Evolutionary conservation across 352 stramenopile species (phyloP).

Genomic region (Pythium folliculosum): DNA sequence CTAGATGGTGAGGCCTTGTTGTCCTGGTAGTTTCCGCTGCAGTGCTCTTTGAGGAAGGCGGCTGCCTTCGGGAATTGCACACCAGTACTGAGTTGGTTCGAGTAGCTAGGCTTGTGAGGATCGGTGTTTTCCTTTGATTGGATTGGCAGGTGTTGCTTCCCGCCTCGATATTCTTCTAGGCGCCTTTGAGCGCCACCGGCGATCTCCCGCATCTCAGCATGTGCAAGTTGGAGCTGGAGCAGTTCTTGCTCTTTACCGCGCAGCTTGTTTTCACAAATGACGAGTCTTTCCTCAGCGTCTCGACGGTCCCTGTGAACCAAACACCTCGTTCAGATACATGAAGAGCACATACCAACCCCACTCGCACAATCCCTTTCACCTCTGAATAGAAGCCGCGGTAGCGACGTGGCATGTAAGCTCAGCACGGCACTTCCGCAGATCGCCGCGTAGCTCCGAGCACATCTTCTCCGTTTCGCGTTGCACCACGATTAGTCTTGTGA

Average conservation of each 20-base stretch:
- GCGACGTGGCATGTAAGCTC: conserved; percentile 60
- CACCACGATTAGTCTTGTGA: conserved; percentile 39
- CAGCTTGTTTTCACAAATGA: conserved; percentile 37
- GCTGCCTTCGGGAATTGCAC: conserved; percentile 11
- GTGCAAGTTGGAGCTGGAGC: conserved; percentile 32
- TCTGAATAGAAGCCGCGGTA: conserved; percentile 42
- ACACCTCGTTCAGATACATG: background rate
- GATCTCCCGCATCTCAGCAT: conserved; percentile 43
- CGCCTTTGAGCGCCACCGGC: conserved; percentile 44
- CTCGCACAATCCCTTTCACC: conserved; percentile 30
- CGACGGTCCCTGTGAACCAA: conserved; percentile 46
- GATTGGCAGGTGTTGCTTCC: background rate
- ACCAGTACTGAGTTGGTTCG: background rate
- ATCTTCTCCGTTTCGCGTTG: conserved; percentile 47
- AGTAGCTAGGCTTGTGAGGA: background rate
- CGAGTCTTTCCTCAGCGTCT: conserved; percentile 48
- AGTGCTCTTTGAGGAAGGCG: conserved; percentile 19
- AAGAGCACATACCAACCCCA: background rate
- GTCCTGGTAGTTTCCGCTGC: background rate
- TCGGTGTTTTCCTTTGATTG: background rate
- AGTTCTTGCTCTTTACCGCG: conserved; percentile 42
- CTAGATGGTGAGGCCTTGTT: background rate
- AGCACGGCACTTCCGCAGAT: conserved; percentile 49
- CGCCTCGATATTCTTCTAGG: conserved; percentile 29
- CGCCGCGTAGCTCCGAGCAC: conserved; percentile 43